These are phyloP conservation scores for Epichloe festucae DNA, from an alignment of 2,329 filamentous ascomycete species.

Conservation along the genomic window DNA sequence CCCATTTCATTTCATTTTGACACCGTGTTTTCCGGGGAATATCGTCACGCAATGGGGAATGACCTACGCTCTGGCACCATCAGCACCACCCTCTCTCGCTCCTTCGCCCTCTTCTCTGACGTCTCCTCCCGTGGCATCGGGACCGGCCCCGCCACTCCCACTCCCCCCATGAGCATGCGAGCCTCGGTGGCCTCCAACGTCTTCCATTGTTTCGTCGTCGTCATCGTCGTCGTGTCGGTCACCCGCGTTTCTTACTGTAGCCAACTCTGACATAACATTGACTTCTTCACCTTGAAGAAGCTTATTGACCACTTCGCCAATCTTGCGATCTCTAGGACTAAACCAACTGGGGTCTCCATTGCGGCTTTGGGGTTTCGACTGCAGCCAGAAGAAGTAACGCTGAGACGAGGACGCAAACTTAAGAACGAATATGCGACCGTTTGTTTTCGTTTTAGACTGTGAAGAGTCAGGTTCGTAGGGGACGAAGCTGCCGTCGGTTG, in stretches of 20 bases:
- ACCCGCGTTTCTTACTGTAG: slow-evolving; percentile 42
- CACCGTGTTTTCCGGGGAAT: slow-evolving; percentile 8
- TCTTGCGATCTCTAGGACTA: slow-evolving; percentile 72
- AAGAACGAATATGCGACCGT: slow-evolving; percentile 83
- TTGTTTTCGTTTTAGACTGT: slow-evolving; percentile 50
- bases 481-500: slow-evolving; percentile 73
- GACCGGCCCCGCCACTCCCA: slow-evolving; percentile 67
- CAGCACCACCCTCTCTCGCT: slow-evolving; percentile 82
- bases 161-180: slow-evolving; percentile 43
- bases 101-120: slow-evolving; percentile 79
- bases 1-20: slow-evolving; percentile 3
- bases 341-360: slow-evolving; percentile 62
- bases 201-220: slow-evolving; percentile 38
- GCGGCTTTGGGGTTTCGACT: slow-evolving; percentile 69
- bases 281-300: slow-evolving; percentile 83
- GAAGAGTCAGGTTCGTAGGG: slow-evolving; percentile 56
- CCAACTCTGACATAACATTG: slow-evolving; percentile 61
- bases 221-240: slow-evolving; percentile 43
- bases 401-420: slow-evolving; percentile 90
- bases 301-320: slow-evolving; percentile 75
- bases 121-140: slow-evolving; percentile 82
- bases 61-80: slow-evolving; percentile 99
- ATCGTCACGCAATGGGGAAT: slow-evolving; percentile 19
- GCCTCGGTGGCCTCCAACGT: slow-evolving; percentile 54
- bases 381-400: slow-evolving; percentile 90